Percentiles rank a stretch among this genome's conserved stretches.
These are phyloP conservation scores for Fragaria vesca DNA, from an alignment of 306 rosid genomes.

Conservation along the genomic window DNA sequence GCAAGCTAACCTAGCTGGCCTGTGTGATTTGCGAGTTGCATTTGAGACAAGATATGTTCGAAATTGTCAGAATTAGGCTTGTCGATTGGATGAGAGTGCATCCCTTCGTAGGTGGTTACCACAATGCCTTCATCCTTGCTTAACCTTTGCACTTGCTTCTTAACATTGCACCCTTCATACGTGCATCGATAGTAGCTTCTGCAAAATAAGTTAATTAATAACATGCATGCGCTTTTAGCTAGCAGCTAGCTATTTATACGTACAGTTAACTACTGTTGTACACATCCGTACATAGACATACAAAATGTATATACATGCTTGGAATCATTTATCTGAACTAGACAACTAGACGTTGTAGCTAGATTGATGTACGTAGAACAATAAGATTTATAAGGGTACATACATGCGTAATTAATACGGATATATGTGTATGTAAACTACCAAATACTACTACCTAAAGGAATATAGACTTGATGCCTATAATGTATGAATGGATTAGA, in stretches of 20 bases:
- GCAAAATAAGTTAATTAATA: neutral
- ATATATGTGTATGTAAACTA: no score
- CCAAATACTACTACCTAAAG: no score
- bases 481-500: no score
- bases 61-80: constrained; percentile 70
- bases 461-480: no score
- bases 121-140: constrained; percentile 81
- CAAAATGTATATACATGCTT: no score
- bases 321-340: no score
- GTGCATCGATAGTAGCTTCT: constrained; percentile 96
- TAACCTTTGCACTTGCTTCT: constrained; percentile 89
- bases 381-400: no score
- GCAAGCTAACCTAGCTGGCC: neutral
- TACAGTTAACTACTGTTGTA: neutral
- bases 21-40: constrained; percentile 59
- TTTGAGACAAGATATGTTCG: constrained; percentile 80
- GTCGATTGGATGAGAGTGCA: constrained; percentile 74
- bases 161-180: constrained; percentile 81
- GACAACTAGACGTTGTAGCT: no score
- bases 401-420: no score
- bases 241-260: no score
- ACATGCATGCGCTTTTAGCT: neutral
- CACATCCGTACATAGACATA: neutral
- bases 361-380: no score
- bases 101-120: constrained; percentile 89